phyloP scores from a whole-genome alignment of 169 alveolate genomes.

The Theileria annulata region DNA sequence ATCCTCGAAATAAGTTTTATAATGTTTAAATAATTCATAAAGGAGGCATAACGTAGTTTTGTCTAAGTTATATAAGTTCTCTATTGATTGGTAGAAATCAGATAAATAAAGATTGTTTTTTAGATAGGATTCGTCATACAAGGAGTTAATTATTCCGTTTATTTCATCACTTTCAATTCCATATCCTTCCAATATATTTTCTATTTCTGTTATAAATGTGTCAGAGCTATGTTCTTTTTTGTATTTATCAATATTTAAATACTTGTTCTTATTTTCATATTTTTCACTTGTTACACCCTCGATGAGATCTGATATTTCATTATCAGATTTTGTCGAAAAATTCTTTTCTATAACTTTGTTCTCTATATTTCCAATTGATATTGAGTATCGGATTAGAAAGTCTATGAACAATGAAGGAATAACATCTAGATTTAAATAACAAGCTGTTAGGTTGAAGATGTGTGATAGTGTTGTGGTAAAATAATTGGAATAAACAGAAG shows the following conservation, averaged over 20 bases:
- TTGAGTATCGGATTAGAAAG: constrained; percentile 64
- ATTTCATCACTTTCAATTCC: constrained; percentile 37
- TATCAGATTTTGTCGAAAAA: constrained; percentile 58
- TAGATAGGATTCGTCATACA: constrained; percentile 37
- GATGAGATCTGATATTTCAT: constrained; percentile 26
- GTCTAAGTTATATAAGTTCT: constrained; percentile 43
- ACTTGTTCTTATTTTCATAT: constrained; percentile 24
- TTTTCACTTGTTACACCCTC: constrained; percentile 35
- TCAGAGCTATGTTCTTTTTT: constrained; percentile 9
- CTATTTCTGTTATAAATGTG: not conserved
- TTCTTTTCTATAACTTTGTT: constrained; percentile 62
- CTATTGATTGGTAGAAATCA: constrained; percentile 37
- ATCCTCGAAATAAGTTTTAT: constrained; percentile 25
- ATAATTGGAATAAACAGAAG: constrained; percentile 29
- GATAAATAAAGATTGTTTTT: constrained; percentile 16
- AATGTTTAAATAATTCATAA: constrained; percentile 25
- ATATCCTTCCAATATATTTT: not conserved
- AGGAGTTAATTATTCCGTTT: constrained; percentile 40
- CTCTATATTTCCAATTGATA: constrained; percentile 55
- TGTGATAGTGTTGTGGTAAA: constrained; percentile 73
- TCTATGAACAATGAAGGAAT: constrained; percentile 72
- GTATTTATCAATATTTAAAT: constrained; percentile 10
- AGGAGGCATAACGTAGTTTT: constrained; percentile 21
- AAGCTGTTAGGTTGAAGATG: constrained; percentile 71
- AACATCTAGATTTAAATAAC: constrained; percentile 74